These are phyloP conservation scores for Picochlorum sp. DNA, from an alignment of 139 green algal genomes.

Conservation along the genomic window DNA sequence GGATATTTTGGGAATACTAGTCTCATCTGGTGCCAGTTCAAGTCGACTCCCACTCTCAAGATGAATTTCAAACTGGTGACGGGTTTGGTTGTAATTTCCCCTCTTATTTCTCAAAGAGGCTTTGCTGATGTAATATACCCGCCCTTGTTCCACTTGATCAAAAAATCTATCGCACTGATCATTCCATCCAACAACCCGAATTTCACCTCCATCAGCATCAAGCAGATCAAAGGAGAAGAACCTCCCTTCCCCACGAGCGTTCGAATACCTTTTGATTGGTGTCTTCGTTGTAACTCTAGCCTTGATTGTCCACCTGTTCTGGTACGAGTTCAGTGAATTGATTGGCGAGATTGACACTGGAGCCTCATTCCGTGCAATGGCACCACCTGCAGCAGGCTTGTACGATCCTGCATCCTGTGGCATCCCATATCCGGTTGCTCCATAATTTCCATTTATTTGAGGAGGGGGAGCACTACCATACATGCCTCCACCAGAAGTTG, in stretches of 20 bases:
- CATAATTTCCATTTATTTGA: slow-evolving; percentile 8
- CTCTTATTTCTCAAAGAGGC: slow-evolving; percentile 53
- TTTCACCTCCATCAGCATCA: slow-evolving; percentile 42
- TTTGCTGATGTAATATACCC: slow-evolving; percentile 77
- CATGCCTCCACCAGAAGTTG: not conserved
- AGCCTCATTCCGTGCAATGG: slow-evolving; percentile 44
- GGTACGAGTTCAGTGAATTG: slow-evolving; percentile 83
- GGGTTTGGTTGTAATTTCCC: slow-evolving; percentile 41
- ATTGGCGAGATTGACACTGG: slow-evolving; percentile 73
- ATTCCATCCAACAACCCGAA: slow-evolving; percentile 43
- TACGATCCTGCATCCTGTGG: not conserved
- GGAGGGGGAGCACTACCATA: not conserved
- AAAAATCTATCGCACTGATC: slow-evolving; percentile 30
- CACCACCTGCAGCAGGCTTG: slow-evolving; percentile 1
- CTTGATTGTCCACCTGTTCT: slow-evolving; percentile 91
- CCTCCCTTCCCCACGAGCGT: slow-evolving; percentile 72
- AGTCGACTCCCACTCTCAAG: slow-evolving; percentile 59
- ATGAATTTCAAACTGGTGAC: slow-evolving; percentile 86
- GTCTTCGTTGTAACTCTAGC: slow-evolving; percentile 69
- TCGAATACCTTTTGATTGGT: slow-evolving; percentile 61
- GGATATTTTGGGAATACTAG: slow-evolving; percentile 53
- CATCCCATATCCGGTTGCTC: slow-evolving; percentile 6
- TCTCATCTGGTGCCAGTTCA: slow-evolving; percentile 41
- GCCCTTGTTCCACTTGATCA: slow-evolving; percentile 43
- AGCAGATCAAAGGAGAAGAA: slow-evolving; percentile 88